Percentiles rank a stretch among this genome's conserved stretches.
Conservation (phyloP, 371 early-diverging fungal species). For the Parasitella parasitica region DNA sequence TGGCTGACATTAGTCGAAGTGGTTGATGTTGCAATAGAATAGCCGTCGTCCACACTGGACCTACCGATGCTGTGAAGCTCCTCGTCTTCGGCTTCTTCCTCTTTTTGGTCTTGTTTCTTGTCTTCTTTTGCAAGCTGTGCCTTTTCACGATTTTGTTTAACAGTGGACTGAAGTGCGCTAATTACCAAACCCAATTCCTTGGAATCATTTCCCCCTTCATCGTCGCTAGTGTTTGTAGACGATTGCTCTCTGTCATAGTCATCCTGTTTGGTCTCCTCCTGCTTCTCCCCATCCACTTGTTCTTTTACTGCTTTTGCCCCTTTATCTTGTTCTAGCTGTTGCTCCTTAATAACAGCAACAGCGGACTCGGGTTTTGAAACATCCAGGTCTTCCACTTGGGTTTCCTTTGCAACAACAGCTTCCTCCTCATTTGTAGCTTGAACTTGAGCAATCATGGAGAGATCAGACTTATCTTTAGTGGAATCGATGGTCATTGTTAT, state of each 20-base stretch:
- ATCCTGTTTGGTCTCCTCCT: background rate
- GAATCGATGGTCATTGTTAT: background rate
- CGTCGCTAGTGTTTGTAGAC: conserved; percentile 9
- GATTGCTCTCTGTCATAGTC: background rate
- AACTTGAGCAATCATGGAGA: background rate
- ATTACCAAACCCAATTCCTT: conserved; percentile 24
- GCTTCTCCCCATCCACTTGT: background rate
- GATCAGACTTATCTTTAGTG: background rate
- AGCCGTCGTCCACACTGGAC: conserved; percentile 9
- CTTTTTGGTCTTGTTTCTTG: background rate
- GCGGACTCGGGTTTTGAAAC: conserved; percentile 12
- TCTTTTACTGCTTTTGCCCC: background rate
- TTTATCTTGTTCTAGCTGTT: background rate
- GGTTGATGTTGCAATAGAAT: conserved; percentile 5
- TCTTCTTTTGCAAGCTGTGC: background rate
- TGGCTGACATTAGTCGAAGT: background rate
- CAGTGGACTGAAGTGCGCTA: conserved; percentile 19
- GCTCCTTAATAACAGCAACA: background rate
- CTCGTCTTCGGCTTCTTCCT: background rate
- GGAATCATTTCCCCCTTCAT: background rate
- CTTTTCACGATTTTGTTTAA: conserved; percentile 19
- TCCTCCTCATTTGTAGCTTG: background rate
- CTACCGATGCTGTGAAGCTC: conserved; percentile 8
- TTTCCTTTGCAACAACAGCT: background rate
- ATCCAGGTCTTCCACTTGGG: conserved; percentile 2